A percentile compares a stretch with the other conserved stretches of the same genome.
Conservation (phyloP, 2,329 filamentous ascomycete genomes). For the Whalleya microplaca region DNA sequence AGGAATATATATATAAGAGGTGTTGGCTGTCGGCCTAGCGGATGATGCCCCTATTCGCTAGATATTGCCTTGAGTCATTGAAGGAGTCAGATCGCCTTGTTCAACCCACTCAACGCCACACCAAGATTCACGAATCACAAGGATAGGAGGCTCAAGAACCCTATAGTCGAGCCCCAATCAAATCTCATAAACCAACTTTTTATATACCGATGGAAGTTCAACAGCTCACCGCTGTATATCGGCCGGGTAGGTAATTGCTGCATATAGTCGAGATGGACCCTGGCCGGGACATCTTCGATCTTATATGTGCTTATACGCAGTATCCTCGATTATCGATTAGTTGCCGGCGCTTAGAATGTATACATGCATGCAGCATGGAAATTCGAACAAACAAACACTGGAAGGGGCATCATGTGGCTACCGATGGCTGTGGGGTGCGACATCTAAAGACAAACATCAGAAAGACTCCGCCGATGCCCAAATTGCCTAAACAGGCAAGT, state of each 20-base stretch:
- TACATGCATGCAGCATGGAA: background rate
- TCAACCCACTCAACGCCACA: background rate
- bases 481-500: background rate
- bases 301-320: no score
- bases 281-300: background rate
- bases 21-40: conserved; percentile 5
- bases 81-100: conserved; percentile 7
- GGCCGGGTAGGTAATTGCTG: background rate
- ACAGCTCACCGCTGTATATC: background rate
- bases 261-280: background rate
- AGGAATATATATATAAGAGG: background rate
- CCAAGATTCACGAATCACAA: background rate
- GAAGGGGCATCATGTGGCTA: background rate
- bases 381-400: background rate
- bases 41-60: conserved; percentile 25
- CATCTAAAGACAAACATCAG: background rate
- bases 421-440: background rate
- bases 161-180: background rate
- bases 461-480: background rate
- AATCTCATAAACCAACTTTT: background rate
- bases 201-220: background rate
- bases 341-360: background rate
- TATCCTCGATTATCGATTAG: background rate
- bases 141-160: background rate
- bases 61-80: conserved; percentile 26